These are phyloP conservation scores for Galerina sulciceps DNA, from an alignment of 768 basidiomycete species.

Conservation along the genomic window DNA sequence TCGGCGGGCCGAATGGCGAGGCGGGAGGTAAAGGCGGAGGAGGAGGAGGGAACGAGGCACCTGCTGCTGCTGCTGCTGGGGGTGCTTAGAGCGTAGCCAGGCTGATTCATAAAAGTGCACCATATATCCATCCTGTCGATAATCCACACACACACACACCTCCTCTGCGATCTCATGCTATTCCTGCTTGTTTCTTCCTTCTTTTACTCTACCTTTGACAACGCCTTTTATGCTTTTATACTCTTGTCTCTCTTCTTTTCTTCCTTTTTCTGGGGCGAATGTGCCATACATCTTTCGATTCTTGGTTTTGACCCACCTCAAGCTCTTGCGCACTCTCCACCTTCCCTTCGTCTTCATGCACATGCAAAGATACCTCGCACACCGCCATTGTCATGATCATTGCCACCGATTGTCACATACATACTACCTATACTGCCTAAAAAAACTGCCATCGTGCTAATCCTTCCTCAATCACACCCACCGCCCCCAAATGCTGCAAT, in stretches of 20 bases:
- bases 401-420: background rate
- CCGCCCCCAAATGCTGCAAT: background rate
- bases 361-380: background rate
- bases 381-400: background rate
- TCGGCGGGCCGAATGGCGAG: background rate
- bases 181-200: too few species aligned
- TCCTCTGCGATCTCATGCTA: too few species aligned
- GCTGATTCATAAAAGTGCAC: too few species aligned
- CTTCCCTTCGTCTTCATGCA: background rate
- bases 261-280: background rate
- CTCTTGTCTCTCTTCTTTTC: background rate
- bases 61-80: background rate
- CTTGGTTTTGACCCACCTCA: background rate
- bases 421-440: background rate
- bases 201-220: background rate
- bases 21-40: conserved; percentile 11
- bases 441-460: background rate
- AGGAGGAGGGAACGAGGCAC: conserved; percentile 8
- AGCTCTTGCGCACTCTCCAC: background rate
- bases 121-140: too few species aligned
- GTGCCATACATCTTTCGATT: background rate
- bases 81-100: too few species aligned
- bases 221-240: background rate
- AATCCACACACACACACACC: too few species aligned
- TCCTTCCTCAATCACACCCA: background rate